A percentile compares a stretch with the other conserved stretches of the same genome.
phyloP scores from a whole-genome alignment of 2,329 filamentous ascomycete species.

The Coniochaeta pulveracea region DNA sequence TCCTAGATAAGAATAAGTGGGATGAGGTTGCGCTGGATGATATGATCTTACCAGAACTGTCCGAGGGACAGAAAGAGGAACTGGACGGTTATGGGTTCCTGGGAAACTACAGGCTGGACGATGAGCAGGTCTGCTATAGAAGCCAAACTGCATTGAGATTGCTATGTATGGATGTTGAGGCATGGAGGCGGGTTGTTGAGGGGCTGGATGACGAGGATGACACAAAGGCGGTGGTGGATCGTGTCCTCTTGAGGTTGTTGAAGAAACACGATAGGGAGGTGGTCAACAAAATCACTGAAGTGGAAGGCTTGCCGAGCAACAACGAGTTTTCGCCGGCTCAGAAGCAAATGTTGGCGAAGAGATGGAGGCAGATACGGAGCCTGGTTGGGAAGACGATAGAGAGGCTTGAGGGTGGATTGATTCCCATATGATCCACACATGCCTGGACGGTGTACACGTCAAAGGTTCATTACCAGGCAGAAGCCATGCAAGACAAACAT shows the following conservation, averaged over 20 bases:
- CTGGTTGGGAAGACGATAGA: conserved; percentile 25
- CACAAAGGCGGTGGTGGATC: conserved; percentile 27
- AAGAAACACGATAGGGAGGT: conserved; percentile 22
- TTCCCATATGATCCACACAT: no score
- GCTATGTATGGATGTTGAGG: conserved; percentile 19
- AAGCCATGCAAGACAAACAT: no score
- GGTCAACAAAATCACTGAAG: conserved; percentile 16
- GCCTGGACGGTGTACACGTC: no score
- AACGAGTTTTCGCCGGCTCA: conserved; percentile 24
- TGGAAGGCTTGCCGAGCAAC: conserved; percentile 18
- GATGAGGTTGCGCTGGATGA: conserved; percentile 36
- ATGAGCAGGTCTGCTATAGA: conserved; percentile 37
- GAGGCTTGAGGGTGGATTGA: conserved; percentile 13
- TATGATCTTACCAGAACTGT: conserved; percentile 25
- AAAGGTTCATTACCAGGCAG: no score
- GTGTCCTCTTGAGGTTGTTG: conserved; percentile 25
- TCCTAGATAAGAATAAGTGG: conserved; percentile 31
- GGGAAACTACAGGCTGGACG: conserved; percentile 39
- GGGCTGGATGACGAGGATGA: conserved; percentile 31
- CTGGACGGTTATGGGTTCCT: conserved; percentile 36
- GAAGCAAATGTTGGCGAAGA: conserved; percentile 22
- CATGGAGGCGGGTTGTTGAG: conserved; percentile 36
- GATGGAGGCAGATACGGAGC: conserved; percentile 30
- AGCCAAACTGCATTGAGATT: conserved; percentile 41
- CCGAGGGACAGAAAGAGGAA: conserved; percentile 19